Base-by-base conservation (phyloP, 768 basidiomycete species). In the Vararia minispora region DNA sequence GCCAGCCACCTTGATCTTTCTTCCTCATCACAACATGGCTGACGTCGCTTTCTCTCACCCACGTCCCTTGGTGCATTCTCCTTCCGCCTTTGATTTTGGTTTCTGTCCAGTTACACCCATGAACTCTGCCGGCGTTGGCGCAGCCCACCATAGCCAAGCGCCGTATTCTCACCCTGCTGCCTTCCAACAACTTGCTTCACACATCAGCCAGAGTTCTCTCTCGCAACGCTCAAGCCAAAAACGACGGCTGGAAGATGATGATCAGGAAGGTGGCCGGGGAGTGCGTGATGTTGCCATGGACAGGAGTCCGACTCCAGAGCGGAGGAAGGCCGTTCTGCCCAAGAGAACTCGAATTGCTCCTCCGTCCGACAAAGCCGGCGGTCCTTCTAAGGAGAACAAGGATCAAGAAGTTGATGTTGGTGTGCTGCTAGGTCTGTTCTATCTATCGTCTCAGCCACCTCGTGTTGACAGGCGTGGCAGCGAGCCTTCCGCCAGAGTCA, bases 231-330 rank as follows among this genome's bases (percentile, higher is more conserved):
- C 56, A 84, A 87, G 58, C 64, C n/a, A n/a, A n/a, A n/a, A n/a
- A n/a, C n/a, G 86, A 44, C 63, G 79, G 28, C 64, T 69, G 42
- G 85, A 88, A 2, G 84, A 87, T 14, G 82, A 85, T n/a, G 76
- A 81, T 21, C 53, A 60, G 3, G 71, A 73, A 40, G 57, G 59
- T 18, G 42, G 44, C 45, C 58, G 47, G 37, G 60, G 47, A 31
- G 51, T 54, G 20, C 58, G 71, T 41, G 84, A 86, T 48, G 71
- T 81, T 37, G 68, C 76, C 12, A 89, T 89, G 86, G 86, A 87
- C 56, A 69, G 82, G 43, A 86, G 84, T 47, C 84, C 86, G 6
- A 86, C 86, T 2, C 82, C 85, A 12, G 86, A 90, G 56, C 69
- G 81, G 30, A 73, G 71, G 25, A 84, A 77, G 58, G 74, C 78